Conservation (phyloP, 169 alveolate genomes). For the Eimeria sp. region DNA sequence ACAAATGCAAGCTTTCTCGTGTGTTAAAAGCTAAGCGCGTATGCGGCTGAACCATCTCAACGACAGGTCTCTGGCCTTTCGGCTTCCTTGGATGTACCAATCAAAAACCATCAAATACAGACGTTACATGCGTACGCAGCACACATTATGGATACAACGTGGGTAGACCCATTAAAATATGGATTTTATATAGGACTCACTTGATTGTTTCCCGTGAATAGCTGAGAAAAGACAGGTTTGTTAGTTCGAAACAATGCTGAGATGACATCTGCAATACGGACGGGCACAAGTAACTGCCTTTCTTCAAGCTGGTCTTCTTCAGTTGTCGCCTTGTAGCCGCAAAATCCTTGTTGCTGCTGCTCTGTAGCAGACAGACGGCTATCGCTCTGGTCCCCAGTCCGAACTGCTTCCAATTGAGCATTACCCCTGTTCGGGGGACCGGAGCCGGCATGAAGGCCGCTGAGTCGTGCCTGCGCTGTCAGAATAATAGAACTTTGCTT, state of each 20-base stretch:
- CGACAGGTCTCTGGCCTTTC: neutral
- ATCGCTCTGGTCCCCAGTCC: neutral
- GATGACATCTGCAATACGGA: slow-evolving; percentile 56
- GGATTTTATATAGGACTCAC: neutral
- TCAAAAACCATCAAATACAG: neutral
- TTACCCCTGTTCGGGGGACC: neutral
- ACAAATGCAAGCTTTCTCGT: neutral
- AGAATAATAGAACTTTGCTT: neutral
- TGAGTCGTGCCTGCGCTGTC: neutral
- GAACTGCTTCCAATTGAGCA: slow-evolving; percentile 10
- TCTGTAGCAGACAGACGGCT: neutral
- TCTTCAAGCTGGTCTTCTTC: slow-evolving; percentile 11
- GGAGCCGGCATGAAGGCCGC: neutral
- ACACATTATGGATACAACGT: neutral
- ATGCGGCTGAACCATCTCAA: neutral
- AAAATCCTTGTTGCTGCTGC: neutral
- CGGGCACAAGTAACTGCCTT: slow-evolving; percentile 49
- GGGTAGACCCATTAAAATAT: neutral
- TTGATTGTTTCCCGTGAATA: slow-evolving; percentile 51
- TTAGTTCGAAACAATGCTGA: slow-evolving; percentile 29
- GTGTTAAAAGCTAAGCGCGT: neutral
- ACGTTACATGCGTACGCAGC: neutral
- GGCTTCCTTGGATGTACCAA: neutral
- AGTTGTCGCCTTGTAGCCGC: neutral
- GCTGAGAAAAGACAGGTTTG: slow-evolving; percentile 59